Conservation (phyloP, 2,329 filamentous ascomycete species). For the Botrytis fragariae region DNA sequence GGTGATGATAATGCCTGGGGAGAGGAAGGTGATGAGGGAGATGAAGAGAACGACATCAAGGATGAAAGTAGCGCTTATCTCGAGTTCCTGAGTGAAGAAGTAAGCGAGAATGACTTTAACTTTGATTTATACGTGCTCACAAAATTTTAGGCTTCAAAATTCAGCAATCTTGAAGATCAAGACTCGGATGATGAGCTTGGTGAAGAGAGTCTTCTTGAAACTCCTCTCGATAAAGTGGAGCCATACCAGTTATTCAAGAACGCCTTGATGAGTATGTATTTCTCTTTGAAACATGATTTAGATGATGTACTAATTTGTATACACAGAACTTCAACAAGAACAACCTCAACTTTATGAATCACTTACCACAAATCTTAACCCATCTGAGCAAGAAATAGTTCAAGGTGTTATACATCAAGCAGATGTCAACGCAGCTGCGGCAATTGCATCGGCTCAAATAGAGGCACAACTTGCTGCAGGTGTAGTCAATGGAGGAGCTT, state of each 20-base stretch:
- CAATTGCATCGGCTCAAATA: constrained; percentile 27
- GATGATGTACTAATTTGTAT: constrained; percentile 19
- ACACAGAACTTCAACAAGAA: constrained; percentile 82
- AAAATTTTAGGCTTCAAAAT: constrained; percentile 70
- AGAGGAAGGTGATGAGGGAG: constrained; percentile 63
- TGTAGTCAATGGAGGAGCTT: constrained; percentile 33
- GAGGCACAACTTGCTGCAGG: constrained; percentile 21
- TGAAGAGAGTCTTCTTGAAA: constrained; percentile 91
- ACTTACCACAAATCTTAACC: constrained; percentile 73
- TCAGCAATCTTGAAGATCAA: constrained; percentile 65
- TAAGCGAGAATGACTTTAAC: constrained; percentile 40
- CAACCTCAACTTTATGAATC: constrained; percentile 85
- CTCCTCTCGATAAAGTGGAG: constrained; percentile 91
- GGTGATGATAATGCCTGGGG: constrained; percentile 80
- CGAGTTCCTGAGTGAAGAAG: constrained; percentile 92
- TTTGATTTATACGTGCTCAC: constrained; percentile 17
- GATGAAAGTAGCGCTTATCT: constrained; percentile 94
- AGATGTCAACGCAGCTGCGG: constrained; percentile 30
- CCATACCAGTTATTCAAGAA: constrained; percentile 87
- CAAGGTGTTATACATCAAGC: constrained; percentile 63
- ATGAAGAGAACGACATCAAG: constrained; percentile 60
- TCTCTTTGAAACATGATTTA: no score
- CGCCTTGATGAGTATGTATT: constrained; percentile 72
- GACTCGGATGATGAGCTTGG: constrained; percentile 84
- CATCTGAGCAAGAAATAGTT: constrained; percentile 78